Evolutionary conservation across 495 filamentous ascomycete species (phyloP).

Genomic region (Daldinia vernicosa): DNA sequence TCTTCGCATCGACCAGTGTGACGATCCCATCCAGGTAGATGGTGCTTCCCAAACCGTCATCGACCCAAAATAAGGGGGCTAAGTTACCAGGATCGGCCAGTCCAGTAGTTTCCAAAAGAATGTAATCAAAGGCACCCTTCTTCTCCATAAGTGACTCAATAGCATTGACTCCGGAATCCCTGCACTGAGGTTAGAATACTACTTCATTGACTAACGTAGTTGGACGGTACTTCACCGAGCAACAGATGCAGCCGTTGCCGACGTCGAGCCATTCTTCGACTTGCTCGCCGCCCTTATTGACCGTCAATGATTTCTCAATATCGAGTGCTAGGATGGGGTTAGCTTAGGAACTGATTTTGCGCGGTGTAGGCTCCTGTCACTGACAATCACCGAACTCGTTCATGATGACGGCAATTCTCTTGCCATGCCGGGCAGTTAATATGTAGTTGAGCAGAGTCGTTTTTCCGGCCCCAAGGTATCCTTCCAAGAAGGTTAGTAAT

Average conservation of each 20-base stretch:
- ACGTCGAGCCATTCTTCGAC: slow-evolving; percentile 96
- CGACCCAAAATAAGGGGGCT: slow-evolving; percentile 96
- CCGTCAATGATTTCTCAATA: slow-evolving; percentile 91
- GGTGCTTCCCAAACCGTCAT: slow-evolving; percentile 89
- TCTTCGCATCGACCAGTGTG: slow-evolving; percentile 94
- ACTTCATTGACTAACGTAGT: neutral
- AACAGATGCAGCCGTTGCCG: slow-evolving; percentile 97
- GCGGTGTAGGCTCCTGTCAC: slow-evolving; percentile 33
- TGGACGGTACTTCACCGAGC: slow-evolving; percentile 83
- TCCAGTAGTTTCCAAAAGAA: slow-evolving; percentile 95
- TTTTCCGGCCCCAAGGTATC: slow-evolving; percentile 93
- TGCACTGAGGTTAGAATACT: slow-evolving; percentile 46
- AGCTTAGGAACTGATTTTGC: slow-evolving; percentile 17
- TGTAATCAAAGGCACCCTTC: slow-evolving; percentile 95
- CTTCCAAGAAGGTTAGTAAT: slow-evolving; percentile 45
- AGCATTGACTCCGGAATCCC: slow-evolving; percentile 89
- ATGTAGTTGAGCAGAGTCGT: slow-evolving; percentile 97
- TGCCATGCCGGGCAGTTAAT: slow-evolving; percentile 90
- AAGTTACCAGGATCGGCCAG: slow-evolving; percentile 96
- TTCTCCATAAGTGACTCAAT: slow-evolving; percentile 97
- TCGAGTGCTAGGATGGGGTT: slow-evolving; percentile 71
- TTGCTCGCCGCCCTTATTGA: slow-evolving; percentile 84
- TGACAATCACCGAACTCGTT: slow-evolving; percentile 98
- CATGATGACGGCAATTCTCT: slow-evolving; percentile 96
- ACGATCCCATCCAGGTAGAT: slow-evolving; percentile 98